Evolutionary conservation across 2,329 filamentous ascomycete species (phyloP), one percentile per base, ranked within the genome.

Genomic region (Colletotrichum endophyticum): DNA sequence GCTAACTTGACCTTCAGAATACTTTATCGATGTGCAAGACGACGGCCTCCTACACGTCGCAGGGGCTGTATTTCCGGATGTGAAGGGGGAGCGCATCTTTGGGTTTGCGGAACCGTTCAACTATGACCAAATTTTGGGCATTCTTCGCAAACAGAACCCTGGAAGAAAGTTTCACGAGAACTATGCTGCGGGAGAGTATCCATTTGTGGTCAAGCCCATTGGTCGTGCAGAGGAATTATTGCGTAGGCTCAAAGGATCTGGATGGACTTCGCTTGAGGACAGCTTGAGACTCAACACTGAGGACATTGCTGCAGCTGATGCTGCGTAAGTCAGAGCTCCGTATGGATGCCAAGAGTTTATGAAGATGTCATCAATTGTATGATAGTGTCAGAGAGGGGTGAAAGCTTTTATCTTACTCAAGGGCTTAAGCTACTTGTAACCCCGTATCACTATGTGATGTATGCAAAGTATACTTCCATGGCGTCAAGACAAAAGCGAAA

Each of bases 71-170:
- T 83, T 90, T 27, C 83, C 85, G 0, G 83, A 85, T 1, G 85
- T 91, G 0, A 76, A 82, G 3, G 84, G 85, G 0, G 87, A 92
- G 79, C 87, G 91, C 2, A 80, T 93, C 11, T 91, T 92, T 79
- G 91, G 84, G 2, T 91, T 89, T 69, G 89, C 88, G 0, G 82
- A 85, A 3, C 85, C 85, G 0, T 88, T 85, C 72, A 89, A 84
- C 62, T 89, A 86, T 81, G 88, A 89, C 25, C 79, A 85, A 3
- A 78, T 90, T 1, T 36, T 86, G 5, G 80, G 72, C 0, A 80
- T 82, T 1, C 53, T 85, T 0, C 77, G 81, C 0, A 81, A 81
- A 28, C 56, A 73, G 4, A 73, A 79, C 1, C 81, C 82, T 0
- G 39, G 64, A 1, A 77, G 70, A n/a, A 77, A 30, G 0, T 80